Evolutionary conservation across 495 filamentous ascomycete genomes (phyloP), one percentile per base, ranked within the genome.

Genomic region (Podospora pseudopauciseta): DNA sequence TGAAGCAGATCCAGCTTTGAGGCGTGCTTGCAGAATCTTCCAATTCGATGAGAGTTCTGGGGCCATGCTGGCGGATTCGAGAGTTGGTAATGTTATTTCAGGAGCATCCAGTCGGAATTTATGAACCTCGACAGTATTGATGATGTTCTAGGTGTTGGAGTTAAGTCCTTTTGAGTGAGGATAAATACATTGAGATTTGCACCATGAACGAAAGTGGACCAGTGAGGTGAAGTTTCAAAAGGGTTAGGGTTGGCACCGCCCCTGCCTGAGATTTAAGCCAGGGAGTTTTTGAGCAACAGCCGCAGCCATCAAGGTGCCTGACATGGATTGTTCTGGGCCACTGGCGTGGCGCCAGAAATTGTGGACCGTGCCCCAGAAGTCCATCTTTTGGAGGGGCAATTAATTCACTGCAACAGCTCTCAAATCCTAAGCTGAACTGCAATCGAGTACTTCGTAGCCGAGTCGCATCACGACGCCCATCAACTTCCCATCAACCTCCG

Each of bases 401-500:
- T 32, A 7, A 59, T 59, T 61, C 59, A 30, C n/a, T 13, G 59
- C 23, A 28, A 30, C 19, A 18, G 27, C 16, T 61, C 18, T 15
- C 23, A 15, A 26, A 61, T 4, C 59, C 7, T 20, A 30, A 28
- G 16, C 30, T 7, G 16, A 61, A 61, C 7, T 20, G 19, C 56
- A 49, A 49, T 49, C 1, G 39, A 49, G 13, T 11, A 23, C 23
- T 23, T 23, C 1, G 23, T 23, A 23, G 23, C 23, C 23, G 1
- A 49, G 15, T 49, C 65, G 26, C 34, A 56, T 18, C 20, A 11
- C 15, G 26, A 11, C 23, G 15, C 2, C n/a, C 32, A 4, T 53
- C 27, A 2, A 56, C 3, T 20, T 55, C 3, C 63, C 28, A 27
- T 23, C 57, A 62, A 61, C 73, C 28, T 67, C 70, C 71, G 63